Evolutionary conservation across 768 basidiomycete species (phyloP), one percentile per base, ranked within the genome.

Genomic region (Boletus fagicola): DNA sequence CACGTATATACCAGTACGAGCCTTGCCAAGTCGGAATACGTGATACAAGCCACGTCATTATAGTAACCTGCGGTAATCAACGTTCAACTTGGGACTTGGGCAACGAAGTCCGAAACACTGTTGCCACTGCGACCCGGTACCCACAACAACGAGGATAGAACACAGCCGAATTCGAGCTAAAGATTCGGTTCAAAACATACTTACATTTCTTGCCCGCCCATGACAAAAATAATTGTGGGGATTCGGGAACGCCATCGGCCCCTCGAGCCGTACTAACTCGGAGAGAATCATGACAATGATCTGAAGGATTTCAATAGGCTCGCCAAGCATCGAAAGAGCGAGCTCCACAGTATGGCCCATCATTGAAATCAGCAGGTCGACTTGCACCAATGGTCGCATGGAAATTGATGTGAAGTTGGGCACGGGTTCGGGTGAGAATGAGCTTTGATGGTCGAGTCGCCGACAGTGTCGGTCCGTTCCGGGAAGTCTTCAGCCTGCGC

Each of bases 401-500:
- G 31, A 22, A 35, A 22, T 24, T 8, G 48, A 49, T 35, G 15
- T 1, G 49, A 24, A 6, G 26, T 8, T 15, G 49, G 20, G 51
- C 8, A 22, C n/a, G n/a, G n/a, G n/a, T 22, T n/a, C 2, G 38
- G 28, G 8, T 56, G 8, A 43, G 33, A 43, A 20, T 42, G 9
- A 33, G 18, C 20, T 53, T 39, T 51, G 22, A 45, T 43, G 9
- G 36, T 24, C 33, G 20, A 22, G 40, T 59, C 38, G 42, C 49
- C 43, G 38, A n/a, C 4, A n/a, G n/a, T 35, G 40, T 46, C 65
- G 63, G 64, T 18, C 60, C 52, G 56, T 44, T 49, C 60, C 64
- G 60, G 49, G 30, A 28, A 7, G 22, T 20, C 35, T 13, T 51
- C n/a, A 47, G 24, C 46, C 28, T 12, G 13, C 39, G 22, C 28